Percentiles rank a stretch among this genome's conserved stretches.
Evolutionary conservation across 495 filamentous ascomycete species (phyloP).

Genomic region (Letharia columbiana): DNA sequence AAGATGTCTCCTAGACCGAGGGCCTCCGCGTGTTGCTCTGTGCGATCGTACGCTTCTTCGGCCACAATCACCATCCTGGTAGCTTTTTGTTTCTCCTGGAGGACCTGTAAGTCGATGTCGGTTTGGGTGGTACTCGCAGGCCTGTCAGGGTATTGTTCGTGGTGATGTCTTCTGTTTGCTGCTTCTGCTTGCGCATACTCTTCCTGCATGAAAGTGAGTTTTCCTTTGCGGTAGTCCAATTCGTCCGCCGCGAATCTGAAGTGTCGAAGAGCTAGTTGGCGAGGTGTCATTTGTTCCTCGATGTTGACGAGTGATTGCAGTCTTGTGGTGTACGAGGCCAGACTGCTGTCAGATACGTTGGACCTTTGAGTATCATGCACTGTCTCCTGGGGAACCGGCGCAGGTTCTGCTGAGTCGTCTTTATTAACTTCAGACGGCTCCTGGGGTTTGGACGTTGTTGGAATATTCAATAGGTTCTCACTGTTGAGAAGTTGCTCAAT

Average conservation of each 20-base stretch:
- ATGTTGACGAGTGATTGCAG: neutral
- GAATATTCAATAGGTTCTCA: neutral
- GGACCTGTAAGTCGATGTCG: neutral
- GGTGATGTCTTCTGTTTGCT: neutral
- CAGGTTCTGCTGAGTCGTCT: neutral
- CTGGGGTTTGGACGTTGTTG: neutral
- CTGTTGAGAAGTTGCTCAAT: neutral
- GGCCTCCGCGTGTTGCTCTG: neutral
- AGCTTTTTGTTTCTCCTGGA: neutral
- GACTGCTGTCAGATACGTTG: neutral
- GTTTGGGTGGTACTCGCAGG: neutral
- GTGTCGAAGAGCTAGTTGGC: neutral
- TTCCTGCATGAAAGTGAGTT: neutral
- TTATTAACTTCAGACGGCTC: neutral
- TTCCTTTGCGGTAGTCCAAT: neutral
- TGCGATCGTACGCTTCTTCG: constrained; percentile 2
- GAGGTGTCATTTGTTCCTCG: neutral
- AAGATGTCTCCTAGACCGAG: neutral
- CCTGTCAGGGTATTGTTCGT: neutral
- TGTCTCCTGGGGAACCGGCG: neutral
- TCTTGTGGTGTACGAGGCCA: neutral
- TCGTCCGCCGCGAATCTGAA: neutral
- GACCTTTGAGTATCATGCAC: neutral
- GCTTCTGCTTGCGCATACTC: neutral
- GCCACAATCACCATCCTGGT: constrained; percentile 11